These are phyloP conservation scores for Aureobasidium vineae DNA, from an alignment of 2,329 filamentous ascomycete species.

Conservation along the genomic window DNA sequence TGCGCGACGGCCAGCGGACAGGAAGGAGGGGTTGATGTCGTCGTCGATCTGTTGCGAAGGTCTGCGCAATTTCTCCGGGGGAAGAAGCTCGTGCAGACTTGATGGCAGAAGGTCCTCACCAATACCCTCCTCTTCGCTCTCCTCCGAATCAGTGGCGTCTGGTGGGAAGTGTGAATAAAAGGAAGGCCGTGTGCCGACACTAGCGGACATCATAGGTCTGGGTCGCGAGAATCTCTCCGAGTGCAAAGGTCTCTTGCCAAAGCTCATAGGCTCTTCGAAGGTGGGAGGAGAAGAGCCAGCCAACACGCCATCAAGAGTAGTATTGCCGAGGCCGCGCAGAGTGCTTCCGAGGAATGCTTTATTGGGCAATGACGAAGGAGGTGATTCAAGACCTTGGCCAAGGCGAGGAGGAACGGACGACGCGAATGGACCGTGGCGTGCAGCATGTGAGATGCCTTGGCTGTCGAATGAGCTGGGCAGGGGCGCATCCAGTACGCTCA, in stretches of 20 bases:
- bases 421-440: conserved; percentile 84
- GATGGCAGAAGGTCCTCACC: conserved; percentile 88
- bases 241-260: conserved; percentile 62
- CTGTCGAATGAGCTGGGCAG: conserved; percentile 95
- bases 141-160: conserved; percentile 53
- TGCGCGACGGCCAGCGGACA: conserved; percentile 40
- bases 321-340: conserved; percentile 60
- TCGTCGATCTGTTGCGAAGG: conserved; percentile 58
- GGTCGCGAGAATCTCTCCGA: conserved; percentile 61
- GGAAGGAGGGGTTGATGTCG: conserved; percentile 41
- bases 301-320: conserved; percentile 40
- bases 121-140: conserved; percentile 71
- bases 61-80: conserved; percentile 59
- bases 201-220: conserved; percentile 59
- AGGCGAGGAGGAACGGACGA: conserved; percentile 92
- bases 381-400: conserved; percentile 83
- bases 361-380: conserved; percentile 64
- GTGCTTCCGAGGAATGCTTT: conserved; percentile 40
- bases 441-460: conserved; percentile 89
- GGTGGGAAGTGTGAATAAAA: conserved; percentile 33
- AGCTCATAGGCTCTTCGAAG: conserved; percentile 66
- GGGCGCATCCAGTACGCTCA: conserved; percentile 92
- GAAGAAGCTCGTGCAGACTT: conserved; percentile 61
- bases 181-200: conserved; percentile 50
- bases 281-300: conserved; percentile 58